A percentile compares a stretch with the other conserved stretches of the same genome.
Evolutionary conservation across 2,329 filamentous ascomycete species (phyloP).

Genomic region (Trichoderma sp.): DNA sequence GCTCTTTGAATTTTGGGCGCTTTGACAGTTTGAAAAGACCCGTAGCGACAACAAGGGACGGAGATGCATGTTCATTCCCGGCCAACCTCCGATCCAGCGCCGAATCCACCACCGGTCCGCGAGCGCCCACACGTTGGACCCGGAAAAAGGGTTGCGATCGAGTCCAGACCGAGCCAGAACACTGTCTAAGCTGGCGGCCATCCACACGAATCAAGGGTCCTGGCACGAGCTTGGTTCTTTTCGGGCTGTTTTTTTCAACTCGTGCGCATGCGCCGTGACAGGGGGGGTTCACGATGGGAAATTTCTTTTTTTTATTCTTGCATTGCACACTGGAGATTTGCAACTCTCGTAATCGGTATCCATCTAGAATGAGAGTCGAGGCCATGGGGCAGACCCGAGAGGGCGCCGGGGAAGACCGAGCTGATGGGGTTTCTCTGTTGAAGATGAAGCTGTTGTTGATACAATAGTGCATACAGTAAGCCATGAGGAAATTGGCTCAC

Average conservation of each 20-base stretch:
- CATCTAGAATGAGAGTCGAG: background rate
- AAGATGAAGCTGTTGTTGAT: background rate
- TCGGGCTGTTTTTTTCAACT: conserved; percentile 17
- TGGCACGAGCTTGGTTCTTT: conserved; percentile 21
- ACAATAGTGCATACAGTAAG: background rate
- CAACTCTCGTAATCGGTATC: background rate
- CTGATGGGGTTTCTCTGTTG: background rate
- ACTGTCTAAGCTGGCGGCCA: background rate
- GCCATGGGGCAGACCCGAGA: background rate
- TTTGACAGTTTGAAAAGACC: background rate
- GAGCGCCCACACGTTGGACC: conserved; percentile 6
- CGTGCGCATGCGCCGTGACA: conserved; percentile 7
- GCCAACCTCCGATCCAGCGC: conserved; percentile 22
- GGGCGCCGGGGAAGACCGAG: conserved; percentile 4
- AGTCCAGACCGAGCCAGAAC: conserved; percentile 26
- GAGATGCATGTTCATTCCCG: conserved; percentile 20
- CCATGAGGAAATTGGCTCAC: background rate
- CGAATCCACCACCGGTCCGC: conserved; percentile 18
- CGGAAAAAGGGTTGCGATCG: conserved; percentile 5
- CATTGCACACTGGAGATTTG: background rate
- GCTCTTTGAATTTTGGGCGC: background rate
- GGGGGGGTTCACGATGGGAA: background rate
- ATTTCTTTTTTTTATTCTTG: background rate
- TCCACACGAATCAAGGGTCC: conserved; percentile 18
- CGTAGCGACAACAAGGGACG: background rate